phyloP scores from a whole-genome alignment of 192 early-diverging fungal species.

The Chytriomyces sp. region DNA sequence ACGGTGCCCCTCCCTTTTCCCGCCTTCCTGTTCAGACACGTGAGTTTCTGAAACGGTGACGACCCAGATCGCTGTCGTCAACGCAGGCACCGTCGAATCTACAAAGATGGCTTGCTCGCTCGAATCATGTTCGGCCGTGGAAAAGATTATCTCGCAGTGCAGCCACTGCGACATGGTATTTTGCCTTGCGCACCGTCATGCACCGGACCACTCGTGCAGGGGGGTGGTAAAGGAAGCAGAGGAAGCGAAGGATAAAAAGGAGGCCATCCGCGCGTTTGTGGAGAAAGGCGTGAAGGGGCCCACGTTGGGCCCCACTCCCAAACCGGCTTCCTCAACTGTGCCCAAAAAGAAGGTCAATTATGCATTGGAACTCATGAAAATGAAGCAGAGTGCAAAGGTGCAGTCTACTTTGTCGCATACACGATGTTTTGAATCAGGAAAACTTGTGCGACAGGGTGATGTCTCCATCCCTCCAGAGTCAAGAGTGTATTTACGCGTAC shows the following conservation, averaged over 20 bases:
- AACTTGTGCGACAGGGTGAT: slow-evolving; percentile 8
- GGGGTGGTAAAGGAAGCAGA: background rate
- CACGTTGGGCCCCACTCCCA: background rate
- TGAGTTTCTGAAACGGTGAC: background rate
- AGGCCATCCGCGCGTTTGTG: slow-evolving; percentile 8
- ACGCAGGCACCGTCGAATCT: background rate
- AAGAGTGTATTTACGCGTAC: slow-evolving; percentile 18
- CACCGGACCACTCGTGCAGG: slow-evolving; percentile 12
- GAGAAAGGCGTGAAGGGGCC: background rate
- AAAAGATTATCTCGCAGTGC: slow-evolving; percentile 29
- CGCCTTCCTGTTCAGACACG: background rate
- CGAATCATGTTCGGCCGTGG: background rate
- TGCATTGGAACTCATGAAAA: slow-evolving; percentile 32
- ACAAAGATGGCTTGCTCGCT: slow-evolving; percentile 14
- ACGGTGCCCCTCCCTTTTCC: background rate
- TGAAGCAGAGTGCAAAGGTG: slow-evolving; percentile 32
- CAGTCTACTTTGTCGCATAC: background rate
- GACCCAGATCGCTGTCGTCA: background rate
- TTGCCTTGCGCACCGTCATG: slow-evolving; percentile 29
- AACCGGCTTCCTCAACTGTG: background rate
- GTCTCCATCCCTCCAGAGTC: slow-evolving; percentile 13
- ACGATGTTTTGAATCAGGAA: background rate
- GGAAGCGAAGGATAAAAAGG: slow-evolving; percentile 17
- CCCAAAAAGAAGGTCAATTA: slow-evolving; percentile 25
- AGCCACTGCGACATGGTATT: background rate